These are phyloP conservation scores for Pelargonium fulgidum DNA, from an alignment of 441 rosid genomes.

Conservation along the genomic window DNA sequence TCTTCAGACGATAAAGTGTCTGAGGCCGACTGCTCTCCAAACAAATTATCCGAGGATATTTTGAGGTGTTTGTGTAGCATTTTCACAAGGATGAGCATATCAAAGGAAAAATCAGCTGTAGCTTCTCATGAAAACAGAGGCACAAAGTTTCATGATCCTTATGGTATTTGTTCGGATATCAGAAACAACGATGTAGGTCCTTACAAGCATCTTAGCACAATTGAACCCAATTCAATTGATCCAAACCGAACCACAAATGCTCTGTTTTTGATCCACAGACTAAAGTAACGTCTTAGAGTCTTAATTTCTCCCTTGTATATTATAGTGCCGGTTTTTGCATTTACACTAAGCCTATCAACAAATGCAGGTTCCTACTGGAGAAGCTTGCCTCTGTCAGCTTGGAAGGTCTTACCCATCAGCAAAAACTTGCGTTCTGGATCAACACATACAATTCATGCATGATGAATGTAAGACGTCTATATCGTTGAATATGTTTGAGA, in stretches of 20 bases:
- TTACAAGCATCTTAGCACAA: constrained; percentile 42
- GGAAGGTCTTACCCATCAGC: constrained; percentile 71
- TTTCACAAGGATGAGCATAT: constrained; percentile 21
- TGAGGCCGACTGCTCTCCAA: constrained; percentile 17
- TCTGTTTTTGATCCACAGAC: constrained; percentile 51
- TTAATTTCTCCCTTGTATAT: constrained; percentile 2
- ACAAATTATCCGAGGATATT: constrained; percentile 24
- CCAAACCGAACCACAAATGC: constrained; percentile 42
- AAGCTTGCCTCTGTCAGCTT: constrained; percentile 67
- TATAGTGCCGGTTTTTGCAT: not conserved
- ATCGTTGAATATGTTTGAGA: constrained; percentile 56
- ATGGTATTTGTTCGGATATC: constrained; percentile 37
- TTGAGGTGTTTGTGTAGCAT: constrained; percentile 21
- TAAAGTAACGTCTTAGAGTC: constrained; percentile 49
- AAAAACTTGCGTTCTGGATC: constrained; percentile 92
- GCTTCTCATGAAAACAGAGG: constrained; percentile 9
- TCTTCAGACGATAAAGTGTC: constrained; percentile 7
- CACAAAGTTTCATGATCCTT: constrained; percentile 42
- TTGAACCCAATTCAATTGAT: constrained; percentile 52
- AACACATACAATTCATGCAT: constrained; percentile 74
- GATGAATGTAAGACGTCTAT: constrained; percentile 42
- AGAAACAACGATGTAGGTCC: constrained; percentile 59
- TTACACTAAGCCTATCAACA: constrained; percentile 8
- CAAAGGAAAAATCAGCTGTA: constrained; percentile 1
- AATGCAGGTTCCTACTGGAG: constrained; percentile 53